Evolutionary conservation across 1,284 basidiomycete genomes (phyloP).

Genomic region (Fomitopsis betulina): DNA sequence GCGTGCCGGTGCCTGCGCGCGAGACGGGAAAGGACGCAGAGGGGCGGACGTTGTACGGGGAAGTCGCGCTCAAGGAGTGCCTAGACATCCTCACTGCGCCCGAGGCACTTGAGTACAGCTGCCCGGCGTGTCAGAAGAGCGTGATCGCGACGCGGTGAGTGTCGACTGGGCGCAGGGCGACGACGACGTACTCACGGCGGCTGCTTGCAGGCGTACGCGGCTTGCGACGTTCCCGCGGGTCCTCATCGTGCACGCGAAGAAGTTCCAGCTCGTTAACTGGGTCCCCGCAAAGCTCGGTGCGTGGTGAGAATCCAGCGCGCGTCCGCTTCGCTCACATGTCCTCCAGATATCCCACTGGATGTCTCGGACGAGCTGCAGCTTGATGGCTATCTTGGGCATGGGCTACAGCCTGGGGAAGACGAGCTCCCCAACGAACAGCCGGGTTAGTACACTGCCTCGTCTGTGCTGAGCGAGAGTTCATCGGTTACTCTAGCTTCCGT

Average conservation of each 20-base stretch:
- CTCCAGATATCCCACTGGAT: conserved; percentile 80
- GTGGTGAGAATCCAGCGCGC: conserved; percentile 16
- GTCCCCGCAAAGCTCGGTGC: conserved; percentile 91
- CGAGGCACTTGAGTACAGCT: conserved; percentile 73
- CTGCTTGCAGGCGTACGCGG: conserved; percentile 50
- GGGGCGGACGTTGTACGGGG: conserved; percentile 63
- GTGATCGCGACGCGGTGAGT: conserved; percentile 59
- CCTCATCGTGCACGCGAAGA: conserved; percentile 87
- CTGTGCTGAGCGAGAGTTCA: background rate
- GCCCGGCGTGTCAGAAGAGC: conserved; percentile 56
- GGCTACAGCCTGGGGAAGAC: conserved; percentile 71
- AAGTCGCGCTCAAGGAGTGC: conserved; percentile 67
- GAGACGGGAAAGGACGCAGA: conserved; percentile 51
- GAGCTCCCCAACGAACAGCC: conserved; percentile 60
- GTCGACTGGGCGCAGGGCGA: background rate
- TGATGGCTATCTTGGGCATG: conserved; percentile 68
- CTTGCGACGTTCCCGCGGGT: conserved; percentile 90
- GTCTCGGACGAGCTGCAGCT: conserved; percentile 69
- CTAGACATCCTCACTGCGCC: conserved; percentile 61
- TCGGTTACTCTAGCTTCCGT: conserved; percentile 22
- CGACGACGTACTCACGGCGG: background rate
- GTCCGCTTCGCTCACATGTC: background rate
- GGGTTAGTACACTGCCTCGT: conserved; percentile 19
- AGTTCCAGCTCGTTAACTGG: conserved; percentile 97
- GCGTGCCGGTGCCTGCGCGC: conserved; percentile 74